A percentile compares a stretch with the other conserved stretches of the same genome.
These are phyloP conservation scores for Bromus sterilis DNA, from an alignment of 176 grass and related monocot genomes.

Conservation along the genomic window DNA sequence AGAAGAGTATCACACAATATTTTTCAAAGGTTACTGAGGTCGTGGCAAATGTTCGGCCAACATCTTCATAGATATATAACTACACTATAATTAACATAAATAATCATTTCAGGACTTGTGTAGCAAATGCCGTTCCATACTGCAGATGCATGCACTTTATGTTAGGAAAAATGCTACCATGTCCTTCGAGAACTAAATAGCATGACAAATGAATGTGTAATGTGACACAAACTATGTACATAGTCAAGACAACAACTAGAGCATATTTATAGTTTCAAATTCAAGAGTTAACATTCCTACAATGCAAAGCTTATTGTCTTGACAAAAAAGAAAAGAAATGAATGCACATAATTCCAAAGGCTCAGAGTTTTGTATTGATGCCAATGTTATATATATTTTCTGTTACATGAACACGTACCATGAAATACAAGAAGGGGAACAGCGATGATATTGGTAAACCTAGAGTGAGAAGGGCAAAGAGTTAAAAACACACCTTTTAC, in stretches of 20 bases:
- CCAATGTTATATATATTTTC: background rate
- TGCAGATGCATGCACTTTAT: background rate
- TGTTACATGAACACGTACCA: slow-evolving; percentile 31
- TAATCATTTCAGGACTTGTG: background rate
- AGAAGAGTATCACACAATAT: background rate
- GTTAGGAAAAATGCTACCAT: background rate
- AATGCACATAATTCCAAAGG: no score
- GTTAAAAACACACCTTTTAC: slow-evolving; percentile 1
- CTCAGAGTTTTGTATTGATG: background rate
- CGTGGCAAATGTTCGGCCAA: background rate
- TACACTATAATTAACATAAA: background rate
- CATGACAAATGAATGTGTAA: background rate
- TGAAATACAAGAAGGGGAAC: slow-evolving; percentile 68
- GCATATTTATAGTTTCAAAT: background rate
- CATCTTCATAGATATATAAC: background rate
- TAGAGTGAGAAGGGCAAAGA: slow-evolving; percentile 12
- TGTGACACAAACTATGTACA: background rate
- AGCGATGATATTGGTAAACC: slow-evolving; percentile 42
- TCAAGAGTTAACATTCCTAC: background rate
- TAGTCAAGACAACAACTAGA: background rate
- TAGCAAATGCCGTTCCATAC: background rate
- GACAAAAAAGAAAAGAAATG: background rate
- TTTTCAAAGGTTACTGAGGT: background rate
- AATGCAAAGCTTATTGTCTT: background rate
- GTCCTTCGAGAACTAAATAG: background rate